Evolutionary conservation across 768 basidiomycete genomes (phyloP), one percentile per base, ranked within the genome.

Genomic region (Collybia nuda): DNA sequence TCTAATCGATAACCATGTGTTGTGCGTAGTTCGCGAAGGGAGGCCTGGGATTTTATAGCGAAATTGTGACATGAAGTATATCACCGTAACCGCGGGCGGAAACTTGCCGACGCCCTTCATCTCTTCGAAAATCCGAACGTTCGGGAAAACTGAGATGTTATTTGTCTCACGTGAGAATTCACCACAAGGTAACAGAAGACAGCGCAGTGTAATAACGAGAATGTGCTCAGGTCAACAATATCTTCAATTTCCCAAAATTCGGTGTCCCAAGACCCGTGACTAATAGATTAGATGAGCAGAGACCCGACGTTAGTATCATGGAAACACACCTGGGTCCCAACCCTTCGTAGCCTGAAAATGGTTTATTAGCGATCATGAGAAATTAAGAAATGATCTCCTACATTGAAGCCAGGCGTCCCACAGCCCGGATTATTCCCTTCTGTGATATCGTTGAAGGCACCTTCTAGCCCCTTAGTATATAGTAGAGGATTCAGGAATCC

Each of bases 401-500:
- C 79, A 49, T 84, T 81, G 62, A 85, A 86, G 19, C 85, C 84
- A 23, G 64, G 48, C 2, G 85, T 86, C 2, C 81, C 81, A 59
- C 85, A 86, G 7, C 74, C 75, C 36, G 71, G 63, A 44, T 81
- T 81, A 44, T 74, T 70, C 0, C 85, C 84, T 22, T 59, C 45
- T 0, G 78, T 80, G 52, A 86, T 79, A 48, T 86, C 84, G 52
- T 81, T 82, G 49, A 86, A 69, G 14, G 32, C 32, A 0, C 67
- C 75, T 6, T 49, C 46, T 15, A 63, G 49, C 1, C 67, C 71
- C 38, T 58, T 66, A n/a, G 64, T 63, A 56, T 86, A 86, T 6
- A 86, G 50, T 46, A 84, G 69, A 0, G 83, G 84, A 59, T 86
- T 86, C 55, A 88, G 67, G 68, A 85, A 86, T 5, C 84, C 85